phyloP scores from a whole-genome alignment of 1,139 yeast genomes.

The Saccharomyces hybrid region DNA sequence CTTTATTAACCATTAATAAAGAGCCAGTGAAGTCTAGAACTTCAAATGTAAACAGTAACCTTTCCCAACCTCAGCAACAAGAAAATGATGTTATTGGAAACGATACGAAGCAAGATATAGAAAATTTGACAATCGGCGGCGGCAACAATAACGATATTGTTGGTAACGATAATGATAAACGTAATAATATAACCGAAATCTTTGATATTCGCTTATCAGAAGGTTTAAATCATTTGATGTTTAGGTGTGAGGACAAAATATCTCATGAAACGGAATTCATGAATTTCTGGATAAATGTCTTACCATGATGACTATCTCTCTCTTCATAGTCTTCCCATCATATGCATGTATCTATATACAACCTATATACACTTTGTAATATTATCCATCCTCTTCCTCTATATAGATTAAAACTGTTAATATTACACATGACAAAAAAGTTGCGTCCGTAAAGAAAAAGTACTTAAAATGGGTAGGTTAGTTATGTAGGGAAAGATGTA shows the following conservation, averaged over 20 bases:
- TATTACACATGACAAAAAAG: background rate
- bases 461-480: background rate
- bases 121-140: background rate
- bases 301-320: slow-evolving; percentile 16
- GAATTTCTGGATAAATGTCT: slow-evolving; percentile 29
- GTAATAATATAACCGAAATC: slow-evolving; percentile 11
- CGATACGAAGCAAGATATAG: background rate
- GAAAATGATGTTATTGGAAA: slow-evolving; percentile 3
- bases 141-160: background rate
- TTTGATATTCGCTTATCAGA: slow-evolving; percentile 26
- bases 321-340: background rate
- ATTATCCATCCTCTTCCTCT: background rate
- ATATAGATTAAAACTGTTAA: background rate
- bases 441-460: background rate
- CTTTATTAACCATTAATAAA: slow-evolving; percentile 20
- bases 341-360: background rate
- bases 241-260: slow-evolving; percentile 16
- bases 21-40: slow-evolving; percentile 16
- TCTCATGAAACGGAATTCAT: slow-evolving; percentile 15
- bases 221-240: slow-evolving; percentile 25
- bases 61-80: slow-evolving; percentile 5
- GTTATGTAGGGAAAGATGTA: background rate
- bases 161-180: slow-evolving; percentile 7
- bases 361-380: background rate
- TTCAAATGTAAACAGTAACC: slow-evolving; percentile 8